These are phyloP conservation scores for Fremontodendron californicum DNA, from an alignment of 345 rosid species.

Conservation along the genomic window DNA sequence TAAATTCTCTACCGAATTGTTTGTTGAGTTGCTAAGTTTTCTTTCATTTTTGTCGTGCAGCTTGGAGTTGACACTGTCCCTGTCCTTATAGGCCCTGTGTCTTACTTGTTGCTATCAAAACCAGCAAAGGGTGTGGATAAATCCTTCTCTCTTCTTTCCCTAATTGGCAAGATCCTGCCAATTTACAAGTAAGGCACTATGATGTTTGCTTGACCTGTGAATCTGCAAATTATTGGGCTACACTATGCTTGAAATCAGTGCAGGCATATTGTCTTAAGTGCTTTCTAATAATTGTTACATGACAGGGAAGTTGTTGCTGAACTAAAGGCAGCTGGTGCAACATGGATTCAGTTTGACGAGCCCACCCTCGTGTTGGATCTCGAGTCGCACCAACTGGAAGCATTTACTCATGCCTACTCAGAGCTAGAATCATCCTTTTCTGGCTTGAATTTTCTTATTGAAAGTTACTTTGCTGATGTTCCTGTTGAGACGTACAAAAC, in stretches of 20 bases:
- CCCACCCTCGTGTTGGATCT: conserved; percentile 87
- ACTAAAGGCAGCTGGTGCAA: conserved; percentile 85
- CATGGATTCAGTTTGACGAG: conserved; percentile 95
- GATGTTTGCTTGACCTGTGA: not conserved
- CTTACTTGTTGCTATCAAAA: conserved; percentile 82
- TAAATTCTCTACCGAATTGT: conserved; percentile 1
- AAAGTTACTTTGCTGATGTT: conserved; percentile 89
- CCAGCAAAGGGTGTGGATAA: conserved; percentile 91
- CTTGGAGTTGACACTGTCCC: conserved; percentile 88
- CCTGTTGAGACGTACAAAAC: conserved; percentile 64
- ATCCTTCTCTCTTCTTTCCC: conserved; percentile 75
- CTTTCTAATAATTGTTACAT: conserved; percentile 11
- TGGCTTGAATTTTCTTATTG: conserved; percentile 69
- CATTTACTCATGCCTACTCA: conserved; percentile 68
- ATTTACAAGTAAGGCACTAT: conserved; percentile 66
- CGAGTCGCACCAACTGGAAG: conserved; percentile 61
- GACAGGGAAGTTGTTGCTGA: conserved; percentile 81
- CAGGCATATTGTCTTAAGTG: not conserved
- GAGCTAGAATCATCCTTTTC: conserved; percentile 57
- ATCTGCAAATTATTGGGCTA: not conserved
- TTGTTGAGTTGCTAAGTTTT: not conserved
- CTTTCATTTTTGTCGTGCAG: conserved; percentile 35
- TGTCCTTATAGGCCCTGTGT: conserved; percentile 80
- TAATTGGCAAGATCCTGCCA: conserved; percentile 63
- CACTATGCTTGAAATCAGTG: not conserved